Evolutionary conservation across 805 yeast genomes (phyloP).

Genomic region (Saccharomycopsis selenospora): DNA sequence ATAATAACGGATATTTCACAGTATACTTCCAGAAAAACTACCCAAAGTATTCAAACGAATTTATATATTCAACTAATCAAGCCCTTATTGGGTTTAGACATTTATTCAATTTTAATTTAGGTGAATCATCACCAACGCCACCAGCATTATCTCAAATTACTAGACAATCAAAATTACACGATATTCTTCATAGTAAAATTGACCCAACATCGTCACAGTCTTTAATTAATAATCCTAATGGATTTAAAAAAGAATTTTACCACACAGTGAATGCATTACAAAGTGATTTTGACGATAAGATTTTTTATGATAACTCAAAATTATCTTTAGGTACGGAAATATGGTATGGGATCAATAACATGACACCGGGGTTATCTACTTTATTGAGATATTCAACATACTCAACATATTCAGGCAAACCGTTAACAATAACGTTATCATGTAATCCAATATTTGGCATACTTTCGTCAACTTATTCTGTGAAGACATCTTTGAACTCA

Average conservation of each 20-base stretch:
- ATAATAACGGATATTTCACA: conserved; percentile 50
- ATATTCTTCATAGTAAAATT: too few species aligned
- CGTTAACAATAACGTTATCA: conserved; percentile 79
- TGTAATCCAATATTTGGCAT: conserved; percentile 89
- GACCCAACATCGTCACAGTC: neutral
- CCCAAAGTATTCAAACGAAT: conserved; percentile 60
- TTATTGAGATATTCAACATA: conserved; percentile 81
- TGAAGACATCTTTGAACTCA: conserved; percentile 65
- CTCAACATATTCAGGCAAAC: conserved; percentile 81
- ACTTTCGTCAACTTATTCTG: conserved; percentile 78
- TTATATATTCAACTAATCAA: conserved; percentile 77
- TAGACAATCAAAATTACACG: too few species aligned
- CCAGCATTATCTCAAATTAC: neutral
- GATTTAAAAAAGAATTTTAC: conserved; percentile 24
- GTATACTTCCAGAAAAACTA: conserved; percentile 64
- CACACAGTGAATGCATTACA: conserved; percentile 7
- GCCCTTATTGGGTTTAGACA: conserved; percentile 74
- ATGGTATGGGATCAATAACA: conserved; percentile 78
- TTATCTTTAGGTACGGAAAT: conserved; percentile 76
- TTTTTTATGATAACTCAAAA: conserved; percentile 52
- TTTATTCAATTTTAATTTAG: conserved; percentile 52
- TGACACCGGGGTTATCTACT: conserved; percentile 85
- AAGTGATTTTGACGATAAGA: conserved; percentile 26
- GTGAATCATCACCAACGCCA: conserved; percentile 25
- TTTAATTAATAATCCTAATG: conserved; percentile 28